Percentiles rank a stretch among this genome's conserved stretches.
Evolutionary conservation across 495 filamentous ascomycete genomes (phyloP).

Genomic region (Hypoxylon fuscum): DNA sequence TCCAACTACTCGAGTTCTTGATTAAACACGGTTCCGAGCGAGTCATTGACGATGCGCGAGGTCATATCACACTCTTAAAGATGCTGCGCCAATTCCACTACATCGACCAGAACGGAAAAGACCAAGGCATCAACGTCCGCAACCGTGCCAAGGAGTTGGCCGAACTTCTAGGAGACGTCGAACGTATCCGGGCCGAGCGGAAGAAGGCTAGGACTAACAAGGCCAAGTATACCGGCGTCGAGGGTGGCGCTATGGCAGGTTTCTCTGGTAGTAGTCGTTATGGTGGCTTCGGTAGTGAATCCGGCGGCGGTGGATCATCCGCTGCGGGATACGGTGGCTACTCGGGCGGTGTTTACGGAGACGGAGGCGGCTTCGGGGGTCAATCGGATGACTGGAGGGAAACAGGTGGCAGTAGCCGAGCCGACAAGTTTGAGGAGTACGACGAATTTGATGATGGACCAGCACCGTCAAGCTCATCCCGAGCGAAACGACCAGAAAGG

Average conservation of each 20-base stretch:
- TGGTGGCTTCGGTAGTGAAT: conserved; percentile 87
- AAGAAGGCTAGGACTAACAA: conserved; percentile 92
- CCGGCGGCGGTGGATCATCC: conserved; percentile 63
- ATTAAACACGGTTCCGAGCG: conserved; percentile 98
- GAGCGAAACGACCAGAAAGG: conserved; percentile 54
- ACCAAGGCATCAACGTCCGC: conserved; percentile 97
- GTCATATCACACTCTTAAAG: conserved; percentile 92
- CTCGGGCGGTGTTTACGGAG: conserved; percentile 88
- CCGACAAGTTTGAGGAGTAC: conserved; percentile 93
- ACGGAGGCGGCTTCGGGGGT: conserved; percentile 87
- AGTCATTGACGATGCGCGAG: conserved; percentile 96
- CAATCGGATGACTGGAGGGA: conserved; percentile 70
- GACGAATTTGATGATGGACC: conserved; percentile 91
- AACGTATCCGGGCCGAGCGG: conserved; percentile 87
- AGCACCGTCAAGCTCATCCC: conserved; percentile 53
- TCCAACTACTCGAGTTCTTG: conserved; percentile 96
- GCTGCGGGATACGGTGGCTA: conserved; percentile 79
- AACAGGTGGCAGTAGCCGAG: conserved; percentile 54
- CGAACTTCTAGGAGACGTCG: conserved; percentile 92
- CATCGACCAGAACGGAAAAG: conserved; percentile 96
- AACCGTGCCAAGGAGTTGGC: conserved; percentile 95
- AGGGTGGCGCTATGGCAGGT: conserved; percentile 75
- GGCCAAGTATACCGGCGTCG: conserved; percentile 93
- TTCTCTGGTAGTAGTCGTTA: conserved; percentile 70
- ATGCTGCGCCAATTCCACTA: conserved; percentile 99